A percentile compares a stretch with the other conserved stretches of the same genome.
These are phyloP conservation scores for Sporisorium iseilematis-ciliati DNA, from an alignment of 1,284 basidiomycete genomes.

Conservation along the genomic window DNA sequence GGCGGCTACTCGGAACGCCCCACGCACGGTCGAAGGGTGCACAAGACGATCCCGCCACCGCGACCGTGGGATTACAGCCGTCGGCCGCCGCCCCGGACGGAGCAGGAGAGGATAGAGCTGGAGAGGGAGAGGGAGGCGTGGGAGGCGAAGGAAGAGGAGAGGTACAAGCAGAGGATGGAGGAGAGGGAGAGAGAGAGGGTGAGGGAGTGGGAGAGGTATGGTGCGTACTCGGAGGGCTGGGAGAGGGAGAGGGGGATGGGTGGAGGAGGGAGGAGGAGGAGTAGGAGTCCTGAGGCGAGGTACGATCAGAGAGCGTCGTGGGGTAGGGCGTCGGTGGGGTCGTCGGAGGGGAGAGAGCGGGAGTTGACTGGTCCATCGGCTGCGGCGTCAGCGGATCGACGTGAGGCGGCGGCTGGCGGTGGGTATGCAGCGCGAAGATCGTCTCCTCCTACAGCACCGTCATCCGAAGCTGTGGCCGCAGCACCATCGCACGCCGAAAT, in stretches of 20 bases:
- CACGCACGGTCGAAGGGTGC: slow-evolving; percentile 20
- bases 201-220: slow-evolving; percentile 14
- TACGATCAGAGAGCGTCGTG: slow-evolving; percentile 22
- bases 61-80: slow-evolving; percentile 47
- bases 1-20: slow-evolving; percentile 14
- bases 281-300: slow-evolving; percentile 33
- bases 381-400: slow-evolving; percentile 4
- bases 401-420: neutral
- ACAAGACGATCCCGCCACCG: slow-evolving; percentile 39
- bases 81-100: slow-evolving; percentile 32
- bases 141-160: slow-evolving; percentile 41
- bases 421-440: slow-evolving; percentile 2
- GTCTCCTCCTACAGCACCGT: slow-evolving; percentile 2
- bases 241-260: slow-evolving; percentile 13
- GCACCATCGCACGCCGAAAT: slow-evolving; percentile 3
- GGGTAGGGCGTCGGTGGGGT: slow-evolving; percentile 20
- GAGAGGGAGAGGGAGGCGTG: slow-evolving; percentile 39
- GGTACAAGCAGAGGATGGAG: slow-evolving; percentile 38
- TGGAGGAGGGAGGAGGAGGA: slow-evolving; percentile 5
- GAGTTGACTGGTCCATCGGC: slow-evolving; percentile 5
- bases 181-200: slow-evolving; percentile 32
- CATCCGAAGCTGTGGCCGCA: slow-evolving; percentile 11
- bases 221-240: slow-evolving; percentile 15
- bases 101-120: slow-evolving; percentile 33
- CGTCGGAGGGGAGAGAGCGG: slow-evolving; percentile 28